Evolutionary conservation across 2,329 filamentous ascomycete species (phyloP), one percentile per base, ranked within the genome.

Genomic region (Fusarium papillatum): DNA sequence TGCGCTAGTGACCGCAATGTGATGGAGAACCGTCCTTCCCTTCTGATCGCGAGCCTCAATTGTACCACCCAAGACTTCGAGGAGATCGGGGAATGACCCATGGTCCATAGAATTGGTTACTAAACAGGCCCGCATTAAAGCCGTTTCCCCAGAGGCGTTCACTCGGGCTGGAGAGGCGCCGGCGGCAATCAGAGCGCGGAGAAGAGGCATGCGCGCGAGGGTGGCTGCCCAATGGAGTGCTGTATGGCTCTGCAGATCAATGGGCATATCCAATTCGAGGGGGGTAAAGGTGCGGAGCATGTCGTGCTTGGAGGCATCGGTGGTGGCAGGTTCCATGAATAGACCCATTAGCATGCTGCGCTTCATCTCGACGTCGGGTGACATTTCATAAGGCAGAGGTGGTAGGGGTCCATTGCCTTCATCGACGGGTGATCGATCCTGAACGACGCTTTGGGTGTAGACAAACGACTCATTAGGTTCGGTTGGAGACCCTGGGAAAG

Each of bases 161-260:
- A 98, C 93, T 36, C 97, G 91, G 82, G 93, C 95, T 59, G 98
- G 95, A 77, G 93, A 98, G 2, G 96, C 96, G 2, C 97, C 97
- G 59, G 94, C 93, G 7, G 92, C 89, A 67, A 98, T 94, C 14
- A 99, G 88, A 0, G 96, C 90, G 66, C 94, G 92, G 68, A 98
- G 88, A 8, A 99, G 88, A 2, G 94, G 91, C 82, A 98, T 93
- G 19, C 96, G 93, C 4, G 95, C 95, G 59, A 99, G 88, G 7
- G 97, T 98, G 7, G 97, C 95, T 4, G 97, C 97, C 97, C 97
- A 99, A 81, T 98, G 96, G 48, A 99, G 87, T 4, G 96, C 96
- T 22, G 95, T 98, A 81, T 98, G 95, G 41, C 93, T 93, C 70
- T 95, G 95, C 31, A 93, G 90, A 81, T 99, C 97, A 69, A 99